Evolutionary conservation across 2,329 filamentous ascomycete genomes (phyloP).

Genomic region (Rachicladosporium sp.): DNA sequence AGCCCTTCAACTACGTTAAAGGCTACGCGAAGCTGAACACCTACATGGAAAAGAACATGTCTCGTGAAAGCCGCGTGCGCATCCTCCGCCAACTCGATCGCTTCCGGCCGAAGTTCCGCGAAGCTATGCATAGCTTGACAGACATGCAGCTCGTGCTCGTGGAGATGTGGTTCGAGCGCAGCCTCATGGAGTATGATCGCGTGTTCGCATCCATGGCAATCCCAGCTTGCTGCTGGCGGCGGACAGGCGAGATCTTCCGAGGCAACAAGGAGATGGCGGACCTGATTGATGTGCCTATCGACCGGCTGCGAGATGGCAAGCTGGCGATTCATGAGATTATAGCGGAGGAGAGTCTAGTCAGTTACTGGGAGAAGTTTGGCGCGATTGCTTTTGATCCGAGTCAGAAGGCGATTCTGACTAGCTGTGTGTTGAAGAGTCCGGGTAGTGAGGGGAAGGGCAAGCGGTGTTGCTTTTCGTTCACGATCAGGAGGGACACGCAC

Average conservation of each 20-base stretch:
- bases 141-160: constrained; percentile 91
- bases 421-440: constrained; percentile 79
- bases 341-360: constrained; percentile 84
- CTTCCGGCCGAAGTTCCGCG: constrained; percentile 89
- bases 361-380: constrained; percentile 98
- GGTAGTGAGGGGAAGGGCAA: too few relatives aligned
- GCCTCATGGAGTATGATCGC: constrained; percentile 93
- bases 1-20: constrained; percentile 97
- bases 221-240: constrained; percentile 90
- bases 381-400: constrained; percentile 90
- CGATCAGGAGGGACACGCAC: constrained; percentile 84
- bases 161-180: constrained; percentile 98
- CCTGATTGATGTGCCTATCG: constrained; percentile 83
- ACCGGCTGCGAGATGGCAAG: constrained; percentile 81
- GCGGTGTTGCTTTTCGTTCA: constrained; percentile 95
- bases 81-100: constrained; percentile 84
- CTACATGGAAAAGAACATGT: constrained; percentile 85
- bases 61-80: constrained; percentile 71
- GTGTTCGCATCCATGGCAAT: constrained; percentile 99
- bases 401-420: constrained; percentile 91
- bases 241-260: constrained; percentile 92
- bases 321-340: constrained; percentile 92
- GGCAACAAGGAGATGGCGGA: constrained; percentile 99
- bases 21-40: constrained; percentile 80
- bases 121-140: constrained; percentile 82